These are phyloP conservation scores for Scortechinia acanthostroma DNA, from an alignment of 2,329 filamentous ascomycete species.

Conservation along the genomic window DNA sequence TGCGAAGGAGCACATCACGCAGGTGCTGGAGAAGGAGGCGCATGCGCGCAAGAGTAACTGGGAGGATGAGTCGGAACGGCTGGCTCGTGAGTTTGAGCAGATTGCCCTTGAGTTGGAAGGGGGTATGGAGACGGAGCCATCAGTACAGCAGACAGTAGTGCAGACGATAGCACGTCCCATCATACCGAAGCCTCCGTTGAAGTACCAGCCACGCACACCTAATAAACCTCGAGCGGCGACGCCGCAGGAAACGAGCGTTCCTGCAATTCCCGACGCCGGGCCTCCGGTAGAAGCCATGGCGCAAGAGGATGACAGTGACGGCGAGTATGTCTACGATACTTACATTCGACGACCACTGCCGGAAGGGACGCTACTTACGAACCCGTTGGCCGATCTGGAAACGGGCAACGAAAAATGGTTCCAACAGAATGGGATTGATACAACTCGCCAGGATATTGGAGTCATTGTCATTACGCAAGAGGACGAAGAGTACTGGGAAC, in stretches of 20 bases:
- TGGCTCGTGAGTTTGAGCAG: slow-evolving; percentile 28
- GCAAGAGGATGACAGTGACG: slow-evolving; percentile 34
- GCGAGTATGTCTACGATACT: slow-evolving; percentile 53
- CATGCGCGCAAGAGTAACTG: slow-evolving; percentile 23
- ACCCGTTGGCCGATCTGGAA: slow-evolving; percentile 19
- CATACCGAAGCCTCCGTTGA: slow-evolving; percentile 17
- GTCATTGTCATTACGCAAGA: slow-evolving; percentile 38
- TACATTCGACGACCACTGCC: slow-evolving; percentile 41
- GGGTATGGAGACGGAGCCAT: slow-evolving; percentile 4
- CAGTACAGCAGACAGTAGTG: background rate
- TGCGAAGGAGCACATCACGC: slow-evolving; percentile 20
- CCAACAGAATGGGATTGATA: slow-evolving; percentile 15
- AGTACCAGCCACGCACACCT: slow-evolving; percentile 22
- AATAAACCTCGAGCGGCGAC: slow-evolving; percentile 14
- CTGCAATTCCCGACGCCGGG: no score
- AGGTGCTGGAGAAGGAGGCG: slow-evolving; percentile 21
- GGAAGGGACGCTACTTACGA: slow-evolving; percentile 16
- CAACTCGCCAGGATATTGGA: slow-evolving; percentile 19
- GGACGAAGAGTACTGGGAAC: slow-evolving; percentile 47
- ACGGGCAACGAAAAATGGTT: slow-evolving; percentile 11
- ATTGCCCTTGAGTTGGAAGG: slow-evolving; percentile 29
- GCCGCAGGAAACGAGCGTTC: slow-evolving; percentile 4
- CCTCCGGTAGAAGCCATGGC: no score
- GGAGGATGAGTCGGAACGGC: slow-evolving; percentile 28
- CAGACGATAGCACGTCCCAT: slow-evolving; percentile 5